phyloP scores from a whole-genome alignment of 345 rosid species.

The Sonneratia caseolaris region DNA sequence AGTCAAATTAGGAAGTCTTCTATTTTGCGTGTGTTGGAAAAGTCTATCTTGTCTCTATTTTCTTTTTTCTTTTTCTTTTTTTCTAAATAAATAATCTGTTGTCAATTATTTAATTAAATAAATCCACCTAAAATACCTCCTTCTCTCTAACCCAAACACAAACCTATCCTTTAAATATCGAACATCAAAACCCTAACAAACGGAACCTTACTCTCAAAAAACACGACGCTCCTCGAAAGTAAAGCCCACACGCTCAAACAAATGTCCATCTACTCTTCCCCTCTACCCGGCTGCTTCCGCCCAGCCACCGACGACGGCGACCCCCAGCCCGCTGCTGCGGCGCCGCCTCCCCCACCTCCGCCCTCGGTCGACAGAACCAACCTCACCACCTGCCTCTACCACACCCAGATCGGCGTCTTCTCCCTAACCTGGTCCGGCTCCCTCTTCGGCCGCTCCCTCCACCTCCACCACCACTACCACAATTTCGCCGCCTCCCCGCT shows the following conservation, averaged over 20 bases:
- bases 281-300: conserved; percentile 43
- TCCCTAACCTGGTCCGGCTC: conserved; percentile 78
- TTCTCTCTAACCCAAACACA: not conserved
- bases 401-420: conserved; percentile 67
- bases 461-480: conserved; percentile 39
- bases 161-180: not conserved
- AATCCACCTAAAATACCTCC: not conserved
- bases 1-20: too few relatives aligned
- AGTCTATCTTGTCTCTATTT: not conserved
- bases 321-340: conserved; percentile 9
- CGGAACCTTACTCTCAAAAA: not conserved
- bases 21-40: conserved; percentile 6
- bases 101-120: not conserved
- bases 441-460: conserved; percentile 68
- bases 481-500: not conserved
- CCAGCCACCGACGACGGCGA: conserved; percentile 14
- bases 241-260: not conserved
- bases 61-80: not conserved
- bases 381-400: conserved; percentile 64
- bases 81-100: not conserved
- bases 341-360: conserved; percentile 8
- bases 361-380: conserved; percentile 34
- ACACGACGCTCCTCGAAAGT: not conserved
- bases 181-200: conserved; percentile 11
- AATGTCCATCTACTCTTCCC: conserved; percentile 48